A percentile compares a stretch with the other conserved stretches of the same genome.
These are phyloP conservation scores for Penicillium thymicola DNA, from an alignment of 2,329 filamentous ascomycete species.

Conservation along the genomic window DNA sequence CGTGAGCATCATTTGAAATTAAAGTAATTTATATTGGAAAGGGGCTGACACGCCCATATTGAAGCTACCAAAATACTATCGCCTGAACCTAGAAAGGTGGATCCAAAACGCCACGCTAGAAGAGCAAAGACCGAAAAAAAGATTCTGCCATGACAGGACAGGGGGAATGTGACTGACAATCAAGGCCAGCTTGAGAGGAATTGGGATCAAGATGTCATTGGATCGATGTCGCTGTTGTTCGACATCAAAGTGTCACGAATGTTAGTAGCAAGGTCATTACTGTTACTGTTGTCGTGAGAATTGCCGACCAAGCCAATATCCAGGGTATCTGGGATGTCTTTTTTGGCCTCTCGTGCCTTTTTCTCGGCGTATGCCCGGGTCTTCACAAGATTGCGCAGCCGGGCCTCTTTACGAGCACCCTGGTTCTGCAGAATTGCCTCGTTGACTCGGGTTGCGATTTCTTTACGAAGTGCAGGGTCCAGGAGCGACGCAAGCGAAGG, in stretches of 20 bases:
- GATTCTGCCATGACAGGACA: not conserved
- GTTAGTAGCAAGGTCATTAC: slow-evolving; percentile 23
- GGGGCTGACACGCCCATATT: not conserved
- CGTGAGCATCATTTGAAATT: not conserved
- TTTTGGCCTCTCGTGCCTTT: slow-evolving; percentile 47
- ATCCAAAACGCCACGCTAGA: slow-evolving; percentile 26
- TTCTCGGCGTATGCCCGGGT: slow-evolving; percentile 81
- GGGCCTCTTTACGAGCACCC: slow-evolving; percentile 71
- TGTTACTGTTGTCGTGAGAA: slow-evolving; percentile 18
- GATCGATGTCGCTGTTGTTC: slow-evolving; percentile 41
- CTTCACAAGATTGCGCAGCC: slow-evolving; percentile 75
- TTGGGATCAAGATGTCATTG: slow-evolving; percentile 38
- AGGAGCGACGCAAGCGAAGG: slow-evolving; percentile 73
- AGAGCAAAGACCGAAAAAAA: not conserved
- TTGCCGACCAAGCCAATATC: slow-evolving; percentile 44
- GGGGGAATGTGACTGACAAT: not conserved
- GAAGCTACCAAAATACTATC: not conserved
- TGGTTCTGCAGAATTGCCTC: slow-evolving; percentile 76
- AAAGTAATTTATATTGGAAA: not conserved
- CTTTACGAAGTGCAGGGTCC: slow-evolving; percentile 72
- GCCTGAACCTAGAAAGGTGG: slow-evolving; percentile 1
- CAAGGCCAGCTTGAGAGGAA: not conserved
- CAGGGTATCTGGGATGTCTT: slow-evolving; percentile 46
- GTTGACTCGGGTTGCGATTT: slow-evolving; percentile 86
- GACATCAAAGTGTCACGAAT: slow-evolving; percentile 42